Base-by-base conservation (phyloP, 2,329 filamentous ascomycete species). In the Ampelomyces quisqualis region DNA sequence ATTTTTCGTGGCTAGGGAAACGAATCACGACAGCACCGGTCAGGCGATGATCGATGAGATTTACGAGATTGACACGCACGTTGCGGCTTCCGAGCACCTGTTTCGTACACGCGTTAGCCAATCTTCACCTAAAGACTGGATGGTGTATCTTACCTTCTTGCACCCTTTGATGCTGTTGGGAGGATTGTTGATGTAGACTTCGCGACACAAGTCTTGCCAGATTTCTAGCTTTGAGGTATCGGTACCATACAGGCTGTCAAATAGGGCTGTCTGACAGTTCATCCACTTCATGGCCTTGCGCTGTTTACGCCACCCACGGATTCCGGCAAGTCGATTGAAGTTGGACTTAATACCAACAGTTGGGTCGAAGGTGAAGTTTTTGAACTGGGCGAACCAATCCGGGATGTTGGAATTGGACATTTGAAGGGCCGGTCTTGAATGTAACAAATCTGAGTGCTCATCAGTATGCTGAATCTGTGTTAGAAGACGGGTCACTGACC, bases 1-100 rank as follows among this genome's bases (percentile, higher is more conserved):
- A 56, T 7, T 29, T 29, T 7, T n/a, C 13, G 18, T 35, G 45
- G 15, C 15, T 49, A 17, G 34, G 30, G 32, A 58, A 56, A 5
- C 43, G 45, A 17, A 45, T 51, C 19, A 58, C 46, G 2, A 32
- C 30, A 3, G 43, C 38, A 0, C 45, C 44, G 7, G 33, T 42
- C 23, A 47, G 43, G 11, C 48, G 47, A 27, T 53, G 53, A 27
- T 57, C 49, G 17, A 58, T 46, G 8, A 58, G 29, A 33, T 58
- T 55, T 6, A 51, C 43, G n/a, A 58, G 26, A 17, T 58, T 58
- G 35, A 58, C 47, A 11, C 38, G 31, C 7, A 55, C 44, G 8
- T 47, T 40, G 13, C 31, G 47, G 18, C 42, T 34, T 11, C 41
- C 41, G 8, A 52, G 45, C 7, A 44, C 22, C 47, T 54, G 7